phyloP scores from a whole-genome alignment of 208 protist species.

The Zelonia costaricensis region DNA sequence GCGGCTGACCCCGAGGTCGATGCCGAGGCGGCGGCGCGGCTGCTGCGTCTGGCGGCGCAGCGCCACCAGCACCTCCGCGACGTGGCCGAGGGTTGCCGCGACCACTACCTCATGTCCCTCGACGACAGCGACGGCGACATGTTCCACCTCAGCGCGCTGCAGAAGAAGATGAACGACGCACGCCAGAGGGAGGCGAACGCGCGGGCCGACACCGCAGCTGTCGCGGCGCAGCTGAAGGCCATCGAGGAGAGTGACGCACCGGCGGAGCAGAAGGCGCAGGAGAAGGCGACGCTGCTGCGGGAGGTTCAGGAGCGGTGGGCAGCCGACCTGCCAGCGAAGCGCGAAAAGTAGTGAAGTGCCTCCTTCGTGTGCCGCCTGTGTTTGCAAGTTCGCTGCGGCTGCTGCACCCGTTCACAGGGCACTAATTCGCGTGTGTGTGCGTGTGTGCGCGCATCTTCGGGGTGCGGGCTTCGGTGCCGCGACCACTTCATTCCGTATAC shows the following conservation, averaged over 20 bases:
- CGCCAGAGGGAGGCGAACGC: slow-evolving; percentile 13
- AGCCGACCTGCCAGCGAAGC: slow-evolving; percentile 5
- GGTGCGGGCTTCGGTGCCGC: too few species aligned
- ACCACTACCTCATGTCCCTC: slow-evolving; percentile 47
- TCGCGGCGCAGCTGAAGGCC: slow-evolving; percentile 4
- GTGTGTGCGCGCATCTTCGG: too few species aligned
- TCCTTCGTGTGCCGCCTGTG: background rate
- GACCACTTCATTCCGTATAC: too few species aligned
- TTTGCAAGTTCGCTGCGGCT: background rate
- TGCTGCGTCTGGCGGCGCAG: background rate
- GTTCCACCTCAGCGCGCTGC: slow-evolving; percentile 17
- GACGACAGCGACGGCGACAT: slow-evolving; percentile 54
- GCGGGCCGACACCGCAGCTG: slow-evolving; percentile 8
- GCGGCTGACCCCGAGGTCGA: background rate
- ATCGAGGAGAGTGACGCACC: slow-evolving; percentile 11
- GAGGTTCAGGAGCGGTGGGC: slow-evolving; percentile 14
- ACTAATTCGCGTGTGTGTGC: too few species aligned
- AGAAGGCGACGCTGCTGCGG: slow-evolving; percentile 2
- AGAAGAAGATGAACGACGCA: slow-evolving; percentile 13
- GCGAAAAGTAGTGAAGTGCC: background rate
- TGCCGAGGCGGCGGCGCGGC: slow-evolving; percentile 1
- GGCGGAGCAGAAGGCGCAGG: slow-evolving; percentile 1
- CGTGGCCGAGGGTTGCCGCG: slow-evolving; percentile 21
- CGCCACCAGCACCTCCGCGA: slow-evolving; percentile 22
- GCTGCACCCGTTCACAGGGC: too few species aligned